phyloP scores from a whole-genome alignment of 768 basidiomycete species.

The Hypholoma sublateritium region DNA sequence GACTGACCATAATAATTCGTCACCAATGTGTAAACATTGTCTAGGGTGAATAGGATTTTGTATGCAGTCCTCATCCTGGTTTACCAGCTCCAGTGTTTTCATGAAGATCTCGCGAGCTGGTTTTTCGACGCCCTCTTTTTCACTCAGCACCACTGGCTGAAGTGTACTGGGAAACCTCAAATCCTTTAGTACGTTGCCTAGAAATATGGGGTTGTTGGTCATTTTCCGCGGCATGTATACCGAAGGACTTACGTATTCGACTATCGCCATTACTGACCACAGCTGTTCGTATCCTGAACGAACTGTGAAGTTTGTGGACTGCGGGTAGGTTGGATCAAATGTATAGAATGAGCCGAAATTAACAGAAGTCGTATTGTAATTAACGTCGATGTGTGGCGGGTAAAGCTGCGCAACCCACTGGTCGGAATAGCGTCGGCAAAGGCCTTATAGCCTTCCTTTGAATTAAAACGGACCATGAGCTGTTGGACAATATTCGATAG shows the following conservation, averaged over 20 bases:
- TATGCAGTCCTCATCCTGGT: conserved; percentile 15
- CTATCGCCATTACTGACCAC: conserved; percentile 73
- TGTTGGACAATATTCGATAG: conserved; percentile 55
- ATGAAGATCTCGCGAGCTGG: conserved; percentile 60
- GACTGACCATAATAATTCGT: conserved; percentile 64
- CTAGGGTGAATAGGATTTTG: conserved; percentile 27
- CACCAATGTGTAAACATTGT: conserved; percentile 72
- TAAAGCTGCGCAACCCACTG: conserved; percentile 15
- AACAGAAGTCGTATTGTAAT: too few relatives aligned
- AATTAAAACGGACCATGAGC: conserved; percentile 70
- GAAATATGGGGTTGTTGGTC: background rate
- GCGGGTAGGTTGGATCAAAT: background rate
- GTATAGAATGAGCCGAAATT: too few relatives aligned
- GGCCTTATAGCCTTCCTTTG: conserved; percentile 61
- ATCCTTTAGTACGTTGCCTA: conserved; percentile 57
- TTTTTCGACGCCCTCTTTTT: conserved; percentile 69
- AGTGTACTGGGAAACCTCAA: conserved; percentile 52
- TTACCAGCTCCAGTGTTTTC: conserved; percentile 38
- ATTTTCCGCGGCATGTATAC: background rate
- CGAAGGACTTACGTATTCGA: conserved; percentile 53
- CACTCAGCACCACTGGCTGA: conserved; percentile 63
- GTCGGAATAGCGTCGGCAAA: conserved; percentile 33
- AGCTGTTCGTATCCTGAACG: conserved; percentile 47
- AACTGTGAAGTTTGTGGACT: conserved; percentile 7
- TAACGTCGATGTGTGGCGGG: too few relatives aligned